A percentile compares a stretch with the other conserved stretches of the same genome.
Evolutionary conservation across 2,329 filamentous ascomycete genomes (phyloP).

Genomic region (Mariannaea elegans): DNA sequence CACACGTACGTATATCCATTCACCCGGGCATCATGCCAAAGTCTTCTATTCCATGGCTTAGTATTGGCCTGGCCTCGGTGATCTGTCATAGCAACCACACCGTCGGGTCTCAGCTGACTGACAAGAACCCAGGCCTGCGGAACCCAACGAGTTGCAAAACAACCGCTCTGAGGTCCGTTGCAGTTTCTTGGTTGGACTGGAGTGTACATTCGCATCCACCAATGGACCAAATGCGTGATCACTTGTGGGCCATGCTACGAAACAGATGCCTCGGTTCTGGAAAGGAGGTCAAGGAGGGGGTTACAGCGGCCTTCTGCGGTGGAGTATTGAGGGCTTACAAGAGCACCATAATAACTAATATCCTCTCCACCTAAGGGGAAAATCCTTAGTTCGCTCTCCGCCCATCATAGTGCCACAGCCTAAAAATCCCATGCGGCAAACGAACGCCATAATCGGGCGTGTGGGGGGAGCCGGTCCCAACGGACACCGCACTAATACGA

Average conservation of each 20-base stretch:
- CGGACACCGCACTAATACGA: too few species aligned
- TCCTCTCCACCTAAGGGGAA: too few species aligned
- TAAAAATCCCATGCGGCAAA: neutral
- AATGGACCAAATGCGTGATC: constrained; percentile 5
- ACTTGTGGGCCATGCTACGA: constrained; percentile 2
- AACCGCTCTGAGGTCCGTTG: neutral
- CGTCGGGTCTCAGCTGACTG: constrained; percentile 5
- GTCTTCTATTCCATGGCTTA: too few species aligned
- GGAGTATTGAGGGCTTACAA: neutral
- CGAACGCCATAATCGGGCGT: neutral
- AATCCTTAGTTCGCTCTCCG: too few species aligned
- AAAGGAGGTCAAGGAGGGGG: constrained; percentile 3
- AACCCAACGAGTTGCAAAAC: too few species aligned
- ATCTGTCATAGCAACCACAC: neutral
- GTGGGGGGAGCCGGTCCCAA: neutral
- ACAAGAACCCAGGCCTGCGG: neutral
- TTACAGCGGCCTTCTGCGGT: constrained; percentile 1
- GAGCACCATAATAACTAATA: neutral
- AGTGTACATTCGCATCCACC: constrained; percentile 1
- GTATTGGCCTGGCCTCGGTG: neutral
- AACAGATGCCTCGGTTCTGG: constrained; percentile 22
- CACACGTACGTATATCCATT: too few species aligned
- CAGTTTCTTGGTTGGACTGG: neutral
- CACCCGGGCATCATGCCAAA: too few species aligned
- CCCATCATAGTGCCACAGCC: neutral